These are phyloP conservation scores for Catharanthus roseus DNA, from an alignment of 257 asterid species.

Conservation along the genomic window DNA sequence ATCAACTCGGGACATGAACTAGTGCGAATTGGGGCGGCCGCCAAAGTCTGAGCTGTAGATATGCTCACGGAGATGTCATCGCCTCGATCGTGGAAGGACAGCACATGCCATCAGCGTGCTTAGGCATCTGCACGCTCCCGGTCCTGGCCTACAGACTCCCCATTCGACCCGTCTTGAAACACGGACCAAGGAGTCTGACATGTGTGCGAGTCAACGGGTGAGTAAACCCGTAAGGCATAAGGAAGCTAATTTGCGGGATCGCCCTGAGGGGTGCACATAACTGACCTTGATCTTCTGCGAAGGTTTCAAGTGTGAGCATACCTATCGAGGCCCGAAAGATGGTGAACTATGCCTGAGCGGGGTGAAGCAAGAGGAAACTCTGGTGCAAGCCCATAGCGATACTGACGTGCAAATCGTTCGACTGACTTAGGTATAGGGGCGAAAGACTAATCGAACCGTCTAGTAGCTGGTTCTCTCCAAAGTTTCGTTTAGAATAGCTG, in stretches of 20 bases:
- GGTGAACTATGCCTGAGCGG: slow-evolving; percentile 75
- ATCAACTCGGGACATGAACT: no score
- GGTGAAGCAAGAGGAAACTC: slow-evolving; percentile 74
- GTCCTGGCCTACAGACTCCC: slow-evolving; percentile 7
- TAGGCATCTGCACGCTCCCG: not conserved
- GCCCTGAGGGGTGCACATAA: slow-evolving; percentile 7
- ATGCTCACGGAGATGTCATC: no score
- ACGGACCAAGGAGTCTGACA: slow-evolving; percentile 21
- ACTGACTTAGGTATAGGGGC: no score
- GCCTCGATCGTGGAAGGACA: no score
- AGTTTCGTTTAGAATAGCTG: no score
- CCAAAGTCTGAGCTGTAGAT: no score
- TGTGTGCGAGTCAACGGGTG: slow-evolving; percentile 22
- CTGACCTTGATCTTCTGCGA: slow-evolving; percentile 12
- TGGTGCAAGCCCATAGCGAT: slow-evolving; percentile 71
- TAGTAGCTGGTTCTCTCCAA: no score
- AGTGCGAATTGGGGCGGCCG: no score
- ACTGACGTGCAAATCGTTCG: no score
- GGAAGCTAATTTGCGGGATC: slow-evolving; percentile 25
- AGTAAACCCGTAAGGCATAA: slow-evolving; percentile 20
- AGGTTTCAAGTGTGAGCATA: slow-evolving; percentile 37
- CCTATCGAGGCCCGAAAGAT: slow-evolving; percentile 55
- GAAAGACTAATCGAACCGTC: no score
- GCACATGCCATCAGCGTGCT: no score
- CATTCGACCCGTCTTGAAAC: not conserved